Evolutionary conservation across 163 green algal species (phyloP), one percentile per base, ranked within the genome.

Genomic region (Botryococcus braunii): DNA sequence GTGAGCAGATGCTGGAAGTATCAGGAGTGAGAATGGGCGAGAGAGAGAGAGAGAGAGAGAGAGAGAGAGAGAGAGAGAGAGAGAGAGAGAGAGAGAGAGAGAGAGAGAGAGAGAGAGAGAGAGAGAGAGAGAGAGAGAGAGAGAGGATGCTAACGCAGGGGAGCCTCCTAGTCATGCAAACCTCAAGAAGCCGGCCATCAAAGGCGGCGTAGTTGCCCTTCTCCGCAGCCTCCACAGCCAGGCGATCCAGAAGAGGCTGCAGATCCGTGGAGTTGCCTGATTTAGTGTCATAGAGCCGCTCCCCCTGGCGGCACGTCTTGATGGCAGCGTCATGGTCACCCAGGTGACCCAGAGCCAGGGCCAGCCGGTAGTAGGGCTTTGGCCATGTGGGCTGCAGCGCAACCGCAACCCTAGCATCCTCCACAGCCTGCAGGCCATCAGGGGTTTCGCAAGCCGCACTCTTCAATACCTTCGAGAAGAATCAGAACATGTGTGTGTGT

Each of bases 301-400:
- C 58, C 2, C 58, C 58, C 7, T 2, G 32, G 3, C 58, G 31
- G 31, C 11, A 35, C 2, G 5, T 23, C 31, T 4, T 2, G 6
- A 48, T 21, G 5, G 58, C 58, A 4, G 32, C 5, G 5, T 3
- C 58, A 35, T n/a, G n/a, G n/a, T n/a, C n/a, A n/a, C n/a, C n/a
- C 35, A 17, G 4, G 7, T 66, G 35, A 39, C 32, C 13, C 35
- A 13, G 47, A 25, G 36, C 64, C 64, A 62, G 64, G 6, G 47
- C 64, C 47, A 59, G 50, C 31, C 64, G 43, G 31, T 62, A 41
- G 23, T 55, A 21, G 9, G 64, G 47, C 47, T 69, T 69, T 32
- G 64, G 64, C 64, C 64, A 69, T 32, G 47, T 11, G 6, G 64
- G 46, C 27, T 23, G 35, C 47, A 60, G 64, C 32, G 31, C 0